Evolutionary conservation across 768 basidiomycete species (phyloP).

Genomic region (Asterophora lycoperdoides): DNA sequence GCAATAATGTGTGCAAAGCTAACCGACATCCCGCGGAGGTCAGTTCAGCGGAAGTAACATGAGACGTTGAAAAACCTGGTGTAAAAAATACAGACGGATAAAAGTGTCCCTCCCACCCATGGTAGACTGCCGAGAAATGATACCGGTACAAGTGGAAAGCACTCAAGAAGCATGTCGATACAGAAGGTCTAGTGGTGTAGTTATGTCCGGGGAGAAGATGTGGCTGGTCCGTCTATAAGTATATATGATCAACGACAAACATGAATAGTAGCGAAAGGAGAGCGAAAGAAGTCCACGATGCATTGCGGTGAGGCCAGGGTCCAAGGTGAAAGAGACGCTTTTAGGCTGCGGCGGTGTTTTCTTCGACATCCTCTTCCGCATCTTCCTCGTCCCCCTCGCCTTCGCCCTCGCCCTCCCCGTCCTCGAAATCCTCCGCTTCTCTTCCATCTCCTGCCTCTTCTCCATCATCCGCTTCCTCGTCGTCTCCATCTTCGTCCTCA

Average conservation of each 20-base stretch:
- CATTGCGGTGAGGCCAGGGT: not conserved
- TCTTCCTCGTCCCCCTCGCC: constrained; percentile 23
- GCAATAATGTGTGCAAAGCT: not conserved
- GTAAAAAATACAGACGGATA: not conserved
- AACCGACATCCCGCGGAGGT: not conserved
- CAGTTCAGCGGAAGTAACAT: no score
- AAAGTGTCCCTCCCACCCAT: no score
- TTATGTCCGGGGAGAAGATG: no score
- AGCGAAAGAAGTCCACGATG: no score
- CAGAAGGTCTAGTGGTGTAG: no score
- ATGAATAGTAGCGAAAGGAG: no score
- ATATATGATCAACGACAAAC: no score
- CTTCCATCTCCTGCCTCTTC: constrained; percentile 17
- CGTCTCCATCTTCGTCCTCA: constrained; percentile 26
- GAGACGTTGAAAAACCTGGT: no score
- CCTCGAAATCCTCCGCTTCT: constrained; percentile 15
- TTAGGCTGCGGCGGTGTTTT: constrained; percentile 15
- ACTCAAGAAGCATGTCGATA: no score
- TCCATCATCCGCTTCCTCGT: constrained; percentile 22
- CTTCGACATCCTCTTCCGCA: constrained; percentile 17
- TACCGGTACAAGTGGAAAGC: not conserved
- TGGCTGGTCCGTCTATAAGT: no score
- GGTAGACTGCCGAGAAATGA: not conserved
- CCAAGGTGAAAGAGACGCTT: not conserved
- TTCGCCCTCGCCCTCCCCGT: constrained; percentile 12